Evolutionary conservation across 495 filamentous ascomycete species (phyloP), one percentile per base, ranked within the genome.

Genomic region (Penicillium flavigenum): DNA sequence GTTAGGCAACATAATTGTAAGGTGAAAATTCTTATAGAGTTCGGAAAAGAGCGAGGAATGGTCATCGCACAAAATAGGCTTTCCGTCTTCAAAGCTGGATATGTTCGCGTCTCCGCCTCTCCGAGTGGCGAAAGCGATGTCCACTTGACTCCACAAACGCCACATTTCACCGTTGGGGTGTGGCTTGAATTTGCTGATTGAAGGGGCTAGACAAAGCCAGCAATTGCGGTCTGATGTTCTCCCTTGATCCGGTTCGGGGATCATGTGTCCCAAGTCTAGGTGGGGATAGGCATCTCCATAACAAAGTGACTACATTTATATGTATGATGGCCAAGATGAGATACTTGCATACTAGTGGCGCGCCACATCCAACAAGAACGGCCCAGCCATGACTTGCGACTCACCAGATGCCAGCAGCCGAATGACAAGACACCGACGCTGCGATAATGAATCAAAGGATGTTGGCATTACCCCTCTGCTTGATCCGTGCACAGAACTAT

Each of bases 401-500:
- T 39, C 50, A 26, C 46, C 54, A 49, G 56, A 38, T 56, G 32
- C 43, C 50, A 60, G 38, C 16, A 38, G 32, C 27, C 14, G 32
- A 20, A 47, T 29, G n/a, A 42, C 6, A 6, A 42, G 39, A 32
- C 14, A 16, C 22, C 14, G 26, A 36, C 34, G 22, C 26, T 2
- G 43, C 32, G 51, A 19, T 52, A 45, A 46, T 26, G 26, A 45
- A 46, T 31, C 20, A 32, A 27, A 17, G 48, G 11, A 59, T 57
- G 47, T 54, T 41, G 48, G 46, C 47, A 51, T 43, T 3, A 19
- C 10, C 24, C 47, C 47, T 20, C 55, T 50, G 8, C 43, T 54
- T 56, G 59, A 64, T 60, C 66, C 59, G 66, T 68, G 66, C 60
- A 60, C 66, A 39, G 19, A 58, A 68, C 66, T 68, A 66, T 66